Base-by-base conservation (phyloP, 2,329 filamentous ascomycete species). In the Trichoderma pleuroti region DNA sequence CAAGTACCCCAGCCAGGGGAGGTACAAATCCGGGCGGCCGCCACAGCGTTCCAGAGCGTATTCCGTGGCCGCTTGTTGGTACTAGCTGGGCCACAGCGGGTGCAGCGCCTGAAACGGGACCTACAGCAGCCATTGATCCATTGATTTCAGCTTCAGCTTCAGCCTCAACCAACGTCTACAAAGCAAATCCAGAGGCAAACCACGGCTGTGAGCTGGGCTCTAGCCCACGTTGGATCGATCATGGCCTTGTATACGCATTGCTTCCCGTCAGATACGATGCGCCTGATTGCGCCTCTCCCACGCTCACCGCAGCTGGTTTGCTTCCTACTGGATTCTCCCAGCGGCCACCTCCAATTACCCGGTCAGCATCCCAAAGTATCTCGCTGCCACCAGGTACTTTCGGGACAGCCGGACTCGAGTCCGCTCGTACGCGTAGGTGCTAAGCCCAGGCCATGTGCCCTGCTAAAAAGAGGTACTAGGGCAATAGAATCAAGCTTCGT, bases 331-430 rank as follows among this genome's bases (percentile, higher is more conserved):
- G 32, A 24, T 56, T 39, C 10, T 28, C n/a, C 52, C 63, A 30
- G 16, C 14, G 7, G 49, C 18, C 52, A 36, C 30, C n/a, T 42
- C 21, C 39, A 61, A 52, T 60, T 49, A 61, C 30, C 66, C 66
- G 28, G 66, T 61, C 66, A 68, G 66, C 66, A 57, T 10, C 11
- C 56, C 24, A 56, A 66, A 60, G 66, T 68, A 68, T 60, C 66
- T 18, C 56, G 7, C 36, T 14, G 26, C 28, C 28, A 11, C 18
- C 10, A n/a, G 56, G 39, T 68, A 68, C 66, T 24, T 68, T 61
- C 66, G 66, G 66, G 66, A 68, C 66, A 61, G 66, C 66, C 66
- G 66, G 66, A 68, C 56, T 60, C 28, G 36, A 49, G 65, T 52
- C 66, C 39, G 34, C 28, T 49, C 54, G 54, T 68, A 60, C 65